These are phyloP conservation scores for Helicosporidium sp. DNA, from an alignment of 139 green algal species.

Conservation along the genomic window DNA sequence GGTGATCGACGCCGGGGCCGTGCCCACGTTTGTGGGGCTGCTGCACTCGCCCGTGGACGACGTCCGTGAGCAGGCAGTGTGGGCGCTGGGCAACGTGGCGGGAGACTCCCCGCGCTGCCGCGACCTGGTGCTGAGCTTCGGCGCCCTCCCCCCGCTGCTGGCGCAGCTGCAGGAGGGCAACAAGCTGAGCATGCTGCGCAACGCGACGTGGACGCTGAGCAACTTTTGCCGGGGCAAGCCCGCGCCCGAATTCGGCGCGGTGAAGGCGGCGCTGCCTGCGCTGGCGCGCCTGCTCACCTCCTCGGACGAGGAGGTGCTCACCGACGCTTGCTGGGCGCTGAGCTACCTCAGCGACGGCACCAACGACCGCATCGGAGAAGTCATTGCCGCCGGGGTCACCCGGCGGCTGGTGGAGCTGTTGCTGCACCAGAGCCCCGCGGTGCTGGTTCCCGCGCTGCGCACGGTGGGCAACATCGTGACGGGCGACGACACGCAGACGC, in stretches of 20 bases:
- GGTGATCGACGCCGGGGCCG: slow-evolving; percentile 85
- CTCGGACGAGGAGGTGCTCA: slow-evolving; percentile 93
- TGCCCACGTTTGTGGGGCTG: slow-evolving; percentile 95
- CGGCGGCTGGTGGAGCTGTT: slow-evolving; percentile 73
- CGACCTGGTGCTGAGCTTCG: slow-evolving; percentile 70
- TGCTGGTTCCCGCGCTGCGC: slow-evolving; percentile 89
- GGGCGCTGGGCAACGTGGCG: slow-evolving; percentile 98
- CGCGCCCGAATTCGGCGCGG: slow-evolving; percentile 56
- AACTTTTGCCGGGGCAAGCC: slow-evolving; percentile 99
- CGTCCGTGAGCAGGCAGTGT: slow-evolving; percentile 93
- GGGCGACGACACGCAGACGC: slow-evolving; percentile 89
- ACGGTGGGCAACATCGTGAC: slow-evolving; percentile 99
- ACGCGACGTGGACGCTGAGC: slow-evolving; percentile 98
- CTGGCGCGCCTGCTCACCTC: slow-evolving; percentile 77
- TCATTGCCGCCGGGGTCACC: slow-evolving; percentile 86
- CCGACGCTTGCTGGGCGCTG: slow-evolving; percentile 96
- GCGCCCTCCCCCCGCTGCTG: slow-evolving; percentile 76
- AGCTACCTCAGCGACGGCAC: slow-evolving; percentile 94
- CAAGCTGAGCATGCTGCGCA: slow-evolving; percentile 94
- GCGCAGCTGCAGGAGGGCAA: slow-evolving; percentile 53
- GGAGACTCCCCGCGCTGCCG: slow-evolving; percentile 79
- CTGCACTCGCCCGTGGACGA: slow-evolving; percentile 77
- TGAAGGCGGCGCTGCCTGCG: slow-evolving; percentile 58
- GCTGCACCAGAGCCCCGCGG: slow-evolving; percentile 32
- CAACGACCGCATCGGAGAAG: slow-evolving; percentile 97